phyloP scores from a whole-genome alignment of 1,139 yeast species.

The Nakaseomyces delphensis region DNA sequence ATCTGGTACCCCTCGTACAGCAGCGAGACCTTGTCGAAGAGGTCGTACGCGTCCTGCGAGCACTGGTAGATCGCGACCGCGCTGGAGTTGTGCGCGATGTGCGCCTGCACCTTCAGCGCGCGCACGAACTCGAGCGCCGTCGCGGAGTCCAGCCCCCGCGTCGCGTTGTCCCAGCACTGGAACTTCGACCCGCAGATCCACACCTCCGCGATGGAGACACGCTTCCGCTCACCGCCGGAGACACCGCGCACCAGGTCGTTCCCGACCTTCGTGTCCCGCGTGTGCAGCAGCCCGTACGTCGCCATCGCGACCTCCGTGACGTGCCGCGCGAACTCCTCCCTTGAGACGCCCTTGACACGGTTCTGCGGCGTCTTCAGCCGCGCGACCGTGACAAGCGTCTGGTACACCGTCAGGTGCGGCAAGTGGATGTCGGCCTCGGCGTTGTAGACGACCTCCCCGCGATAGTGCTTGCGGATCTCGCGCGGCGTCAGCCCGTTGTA shows the following conservation, averaged over 20 bases:
- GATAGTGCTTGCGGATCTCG: conserved; percentile 43
- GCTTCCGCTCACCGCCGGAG: conserved; percentile 77
- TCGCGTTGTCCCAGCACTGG: conserved; percentile 68
- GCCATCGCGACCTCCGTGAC: conserved; percentile 65
- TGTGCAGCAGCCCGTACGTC: conserved; percentile 60
- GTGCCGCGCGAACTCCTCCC: conserved; percentile 52
- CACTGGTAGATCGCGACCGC: conserved; percentile 76
- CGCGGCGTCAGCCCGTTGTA: conserved; percentile 44
- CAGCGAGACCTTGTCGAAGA: conserved; percentile 66
- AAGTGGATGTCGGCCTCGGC: conserved; percentile 67
- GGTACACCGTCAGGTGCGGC: conserved; percentile 65
- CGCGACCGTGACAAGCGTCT: conserved; percentile 60
- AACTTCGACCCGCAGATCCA: conserved; percentile 52
- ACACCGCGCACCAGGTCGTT: conserved; percentile 65
- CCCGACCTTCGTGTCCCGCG: conserved; percentile 61
- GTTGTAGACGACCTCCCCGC: conserved; percentile 66
- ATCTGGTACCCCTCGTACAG: conserved; percentile 74
- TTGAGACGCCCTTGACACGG: conserved; percentile 49
- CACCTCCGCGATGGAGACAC: conserved; percentile 69
- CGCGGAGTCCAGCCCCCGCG: conserved; percentile 70
- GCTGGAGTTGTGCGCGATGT: conserved; percentile 49
- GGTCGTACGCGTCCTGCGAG: conserved; percentile 65
- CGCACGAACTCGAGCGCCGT: conserved; percentile 67
- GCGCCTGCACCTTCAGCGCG: conserved; percentile 57
- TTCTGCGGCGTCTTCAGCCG: conserved; percentile 56